These are phyloP conservation scores for Phtheirospermum japonicum DNA, from an alignment of 257 asterid species.

Conservation along the genomic window DNA sequence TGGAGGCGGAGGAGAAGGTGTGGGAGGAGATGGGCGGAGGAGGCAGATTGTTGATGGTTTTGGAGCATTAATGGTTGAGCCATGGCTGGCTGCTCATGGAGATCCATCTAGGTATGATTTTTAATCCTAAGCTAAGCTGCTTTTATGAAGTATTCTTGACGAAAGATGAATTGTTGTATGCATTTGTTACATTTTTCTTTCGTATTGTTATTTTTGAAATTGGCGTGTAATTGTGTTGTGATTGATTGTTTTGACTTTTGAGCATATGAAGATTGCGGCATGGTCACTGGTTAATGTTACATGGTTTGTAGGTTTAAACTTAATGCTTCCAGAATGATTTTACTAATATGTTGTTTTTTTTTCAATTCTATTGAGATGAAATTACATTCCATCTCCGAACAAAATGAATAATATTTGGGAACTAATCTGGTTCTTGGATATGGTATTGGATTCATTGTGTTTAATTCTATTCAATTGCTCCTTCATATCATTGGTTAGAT, in stretches of 20 bases:
- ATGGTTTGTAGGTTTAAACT: constrained; percentile 13
- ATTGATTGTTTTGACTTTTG: constrained; percentile 1
- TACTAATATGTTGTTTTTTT: no score
- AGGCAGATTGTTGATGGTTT: no score
- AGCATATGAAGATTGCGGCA: no score
- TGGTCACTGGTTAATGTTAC: constrained; percentile 8
- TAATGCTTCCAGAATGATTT: no score
- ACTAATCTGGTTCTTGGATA: neutral
- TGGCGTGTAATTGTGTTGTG: constrained; percentile 2
- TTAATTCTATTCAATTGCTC: neutral
- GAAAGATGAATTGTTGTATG: no score
- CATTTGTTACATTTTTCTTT: constrained; percentile 8
- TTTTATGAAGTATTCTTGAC: no score
- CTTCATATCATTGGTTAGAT: neutral
- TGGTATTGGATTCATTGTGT: constrained; percentile 15
- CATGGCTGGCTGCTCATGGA: no score
- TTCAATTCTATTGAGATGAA: no score
- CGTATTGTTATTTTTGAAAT: neutral
- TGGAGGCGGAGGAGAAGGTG: constrained; percentile 27
- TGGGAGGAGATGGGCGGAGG: constrained; percentile 38
- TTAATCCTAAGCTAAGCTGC: no score
- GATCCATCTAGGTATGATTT: no score
- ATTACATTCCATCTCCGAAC: neutral
- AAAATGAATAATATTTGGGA: neutral
- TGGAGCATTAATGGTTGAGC: no score